Evolutionary conservation across 192 early-diverging fungal genomes (phyloP).

Genomic region (Coemansia sp.): DNA sequence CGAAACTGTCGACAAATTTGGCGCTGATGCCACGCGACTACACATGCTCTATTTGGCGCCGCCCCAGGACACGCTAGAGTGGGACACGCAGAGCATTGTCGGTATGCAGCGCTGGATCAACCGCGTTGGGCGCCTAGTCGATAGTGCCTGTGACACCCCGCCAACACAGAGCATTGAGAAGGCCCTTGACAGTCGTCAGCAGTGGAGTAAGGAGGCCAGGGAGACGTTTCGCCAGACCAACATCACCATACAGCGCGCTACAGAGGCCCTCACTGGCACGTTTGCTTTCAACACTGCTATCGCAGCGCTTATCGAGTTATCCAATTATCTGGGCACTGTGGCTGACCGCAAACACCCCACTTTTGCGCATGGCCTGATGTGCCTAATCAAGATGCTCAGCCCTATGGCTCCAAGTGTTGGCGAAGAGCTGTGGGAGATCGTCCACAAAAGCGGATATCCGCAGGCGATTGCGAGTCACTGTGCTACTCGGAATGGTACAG

Average conservation of each 20-base stretch:
- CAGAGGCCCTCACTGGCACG: slow-evolving; percentile 37
- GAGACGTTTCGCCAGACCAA: slow-evolving; percentile 40
- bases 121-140: slow-evolving; percentile 62
- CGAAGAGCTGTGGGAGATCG: slow-evolving; percentile 69
- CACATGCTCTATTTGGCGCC: slow-evolving; percentile 87
- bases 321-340: slow-evolving; percentile 45
- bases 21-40: slow-evolving; percentile 81
- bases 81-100: slow-evolving; percentile 87
- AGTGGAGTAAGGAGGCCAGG: slow-evolving; percentile 28
- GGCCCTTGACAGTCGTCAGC: slow-evolving; percentile 17
- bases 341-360: slow-evolving; percentile 46
- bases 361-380: slow-evolving; percentile 54
- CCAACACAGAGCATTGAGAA: slow-evolving; percentile 52
- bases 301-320: slow-evolving; percentile 80
- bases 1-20: slow-evolving; percentile 55
- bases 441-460: slow-evolving; percentile 26
- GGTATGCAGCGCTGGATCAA: slow-evolving; percentile 89
- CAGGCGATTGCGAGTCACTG: not conserved
- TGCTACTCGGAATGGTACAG: not conserved
- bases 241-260: slow-evolving; percentile 41
- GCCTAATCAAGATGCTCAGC: slow-evolving; percentile 67
- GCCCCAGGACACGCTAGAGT: slow-evolving; percentile 83
- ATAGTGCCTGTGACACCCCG: slow-evolving; percentile 35
- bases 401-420: slow-evolving; percentile 72
- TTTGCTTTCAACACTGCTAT: slow-evolving; percentile 83